Conservation (phyloP, 2,329 filamentous ascomycete species). For the Fusarium abutilonis region DNA sequence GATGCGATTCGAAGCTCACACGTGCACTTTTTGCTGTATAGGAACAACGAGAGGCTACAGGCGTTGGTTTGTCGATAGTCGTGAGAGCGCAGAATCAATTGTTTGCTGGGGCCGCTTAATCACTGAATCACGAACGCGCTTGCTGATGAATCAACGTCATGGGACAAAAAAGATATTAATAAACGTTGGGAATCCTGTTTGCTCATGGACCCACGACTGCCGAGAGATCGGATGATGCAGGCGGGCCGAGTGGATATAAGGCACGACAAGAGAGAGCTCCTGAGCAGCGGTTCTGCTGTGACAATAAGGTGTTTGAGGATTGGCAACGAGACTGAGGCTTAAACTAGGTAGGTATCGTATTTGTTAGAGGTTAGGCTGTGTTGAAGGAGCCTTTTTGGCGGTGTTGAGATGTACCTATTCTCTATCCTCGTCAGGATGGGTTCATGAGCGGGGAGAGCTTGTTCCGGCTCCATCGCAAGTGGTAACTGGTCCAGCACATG, state of each 20-base stretch:
- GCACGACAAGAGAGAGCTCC: slow-evolving; percentile 21
- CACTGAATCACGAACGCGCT: slow-evolving; percentile 35
- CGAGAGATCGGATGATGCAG: slow-evolving; percentile 44
- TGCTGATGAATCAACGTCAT: slow-evolving; percentile 41
- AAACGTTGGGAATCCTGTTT: slow-evolving; percentile 33
- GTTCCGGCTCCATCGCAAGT: slow-evolving; percentile 25
- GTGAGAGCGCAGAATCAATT: slow-evolving; percentile 5
- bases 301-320: not conserved
- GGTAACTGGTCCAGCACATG: slow-evolving; percentile 33
- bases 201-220: slow-evolving; percentile 43
- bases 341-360: not conserved
- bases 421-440: slow-evolving; percentile 19
- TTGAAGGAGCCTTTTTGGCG: not conserved
- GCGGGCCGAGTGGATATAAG: slow-evolving; percentile 34
- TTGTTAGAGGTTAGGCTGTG: not conserved
- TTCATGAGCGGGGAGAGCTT: slow-evolving; percentile 38
- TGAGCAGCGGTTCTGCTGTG: slow-evolving; percentile 7
- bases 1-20: slow-evolving; percentile 20
- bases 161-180: slow-evolving; percentile 25
- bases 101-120: slow-evolving; percentile 27
- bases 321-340: not conserved
- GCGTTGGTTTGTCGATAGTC: slow-evolving; percentile 8
- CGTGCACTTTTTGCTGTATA: slow-evolving; percentile 11
- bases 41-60: slow-evolving; percentile 9
- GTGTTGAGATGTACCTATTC: slow-evolving; percentile 1